phyloP scores from a whole-genome alignment of 1,284 basidiomycete species.

The Cutaneotrichosporon dermatis region DNA sequence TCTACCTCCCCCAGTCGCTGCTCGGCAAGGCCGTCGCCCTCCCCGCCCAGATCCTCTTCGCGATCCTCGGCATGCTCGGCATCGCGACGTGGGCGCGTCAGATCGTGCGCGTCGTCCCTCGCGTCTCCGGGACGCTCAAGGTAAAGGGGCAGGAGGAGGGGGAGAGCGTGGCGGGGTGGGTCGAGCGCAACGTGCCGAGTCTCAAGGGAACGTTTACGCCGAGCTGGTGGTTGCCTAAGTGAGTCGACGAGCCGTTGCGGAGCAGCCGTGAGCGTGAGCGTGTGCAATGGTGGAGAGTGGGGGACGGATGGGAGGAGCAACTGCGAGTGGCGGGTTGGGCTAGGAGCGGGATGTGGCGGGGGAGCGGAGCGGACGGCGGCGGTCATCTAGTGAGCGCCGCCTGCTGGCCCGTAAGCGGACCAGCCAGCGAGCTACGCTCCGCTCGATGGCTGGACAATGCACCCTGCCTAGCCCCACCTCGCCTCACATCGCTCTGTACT shows the following conservation, averaged over 20 bases:
- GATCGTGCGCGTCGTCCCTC: conserved; percentile 37
- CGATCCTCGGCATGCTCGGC: conserved; percentile 33
- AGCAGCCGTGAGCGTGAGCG: too few relatives aligned
- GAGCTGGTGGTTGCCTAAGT: conserved; percentile 49
- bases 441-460: too few relatives aligned
- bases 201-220: conserved; percentile 46
- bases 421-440: too few relatives aligned
- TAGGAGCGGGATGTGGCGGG: too few relatives aligned
- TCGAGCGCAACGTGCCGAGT: conserved; percentile 40
- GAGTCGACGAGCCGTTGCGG: conserved; percentile 12
- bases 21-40: conserved; percentile 15
- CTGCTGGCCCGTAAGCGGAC: too few relatives aligned
- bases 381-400: too few relatives aligned
- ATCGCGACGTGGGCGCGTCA: conserved; percentile 39
- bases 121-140: not conserved
- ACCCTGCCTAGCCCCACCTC: too few relatives aligned
- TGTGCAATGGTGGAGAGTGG: not conserved
- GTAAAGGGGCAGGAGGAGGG: not conserved
- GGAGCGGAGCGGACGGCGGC: too few relatives aligned
- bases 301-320: not conserved
- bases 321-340: too few relatives aligned
- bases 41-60: conserved; percentile 28
- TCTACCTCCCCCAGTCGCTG: conserved; percentile 9
- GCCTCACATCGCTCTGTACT: too few relatives aligned
- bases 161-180: conserved; percentile 29